Evolutionary conservation across 2,329 filamentous ascomycete genomes (phyloP).

Genomic region (Coniochaeta sp.): DNA sequence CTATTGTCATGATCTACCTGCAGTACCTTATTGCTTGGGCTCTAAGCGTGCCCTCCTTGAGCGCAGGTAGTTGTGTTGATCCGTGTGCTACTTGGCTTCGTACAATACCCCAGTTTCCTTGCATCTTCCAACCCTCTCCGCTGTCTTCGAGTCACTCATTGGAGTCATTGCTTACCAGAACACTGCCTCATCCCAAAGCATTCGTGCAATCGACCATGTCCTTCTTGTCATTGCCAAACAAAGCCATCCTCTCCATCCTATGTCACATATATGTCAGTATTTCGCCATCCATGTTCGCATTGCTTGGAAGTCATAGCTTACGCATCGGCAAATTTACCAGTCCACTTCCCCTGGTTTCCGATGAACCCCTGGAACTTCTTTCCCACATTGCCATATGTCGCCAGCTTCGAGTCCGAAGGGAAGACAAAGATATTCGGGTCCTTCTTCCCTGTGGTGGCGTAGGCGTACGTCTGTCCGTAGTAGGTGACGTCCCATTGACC

Average conservation of each 20-base stretch:
- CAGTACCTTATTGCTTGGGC: too few relatives aligned
- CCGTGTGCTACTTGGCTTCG: too few relatives aligned
- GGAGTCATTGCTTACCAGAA: too few relatives aligned
- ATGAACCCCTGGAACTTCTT: not conserved
- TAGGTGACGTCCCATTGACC: slow-evolving; percentile 3
- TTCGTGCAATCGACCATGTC: slow-evolving; percentile 3
- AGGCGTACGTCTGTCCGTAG: not conserved
- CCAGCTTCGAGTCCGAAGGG: not conserved
- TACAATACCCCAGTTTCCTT: too few relatives aligned
- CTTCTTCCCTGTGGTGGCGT: not conserved
- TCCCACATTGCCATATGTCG: not conserved
- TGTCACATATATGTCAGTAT: not conserved
- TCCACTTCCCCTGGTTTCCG: not conserved
- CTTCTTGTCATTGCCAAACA: not conserved
- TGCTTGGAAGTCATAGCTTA: not conserved
- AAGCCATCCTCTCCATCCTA: slow-evolving; percentile 2
- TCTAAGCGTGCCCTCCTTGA: too few relatives aligned
- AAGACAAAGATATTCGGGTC: not conserved
- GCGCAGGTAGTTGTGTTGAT: too few relatives aligned
- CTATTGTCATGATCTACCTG: too few relatives aligned
- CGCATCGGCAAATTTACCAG: not conserved
- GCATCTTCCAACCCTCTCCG: too few relatives aligned
- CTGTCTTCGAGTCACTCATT: too few relatives aligned
- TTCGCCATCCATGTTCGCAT: too few relatives aligned
- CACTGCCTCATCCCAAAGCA: not conserved